These are phyloP conservation scores for Nicotiana noctiflora DNA, from an alignment of 257 asterid species.

Conservation along the genomic window DNA sequence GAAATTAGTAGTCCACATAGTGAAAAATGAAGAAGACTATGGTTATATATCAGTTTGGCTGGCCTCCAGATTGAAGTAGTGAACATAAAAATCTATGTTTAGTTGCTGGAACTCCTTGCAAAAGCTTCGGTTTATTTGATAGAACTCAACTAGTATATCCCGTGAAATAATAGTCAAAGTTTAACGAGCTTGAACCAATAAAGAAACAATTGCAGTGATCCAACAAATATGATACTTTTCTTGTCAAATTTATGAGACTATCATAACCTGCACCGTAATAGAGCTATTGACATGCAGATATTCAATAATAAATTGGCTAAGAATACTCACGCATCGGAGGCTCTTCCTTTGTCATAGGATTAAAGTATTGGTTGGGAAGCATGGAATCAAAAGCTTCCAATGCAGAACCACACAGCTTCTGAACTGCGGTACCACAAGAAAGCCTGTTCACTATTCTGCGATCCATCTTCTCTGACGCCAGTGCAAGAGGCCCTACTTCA, in stretches of 20 bases:
- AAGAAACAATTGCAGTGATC: background rate
- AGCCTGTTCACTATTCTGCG: conserved; percentile 81
- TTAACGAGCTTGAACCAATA: background rate
- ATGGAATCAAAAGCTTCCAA: conserved; percentile 58
- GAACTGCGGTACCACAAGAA: conserved; percentile 64
- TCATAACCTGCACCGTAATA: background rate
- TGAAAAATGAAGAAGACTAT: background rate
- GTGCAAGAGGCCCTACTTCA: conserved; percentile 72
- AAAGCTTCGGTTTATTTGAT: background rate
- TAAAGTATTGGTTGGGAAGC: conserved; percentile 25
- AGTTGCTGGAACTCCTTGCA: background rate
- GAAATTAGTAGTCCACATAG: background rate
- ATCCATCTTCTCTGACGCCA: conserved; percentile 62
- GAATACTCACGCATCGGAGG: conserved; percentile 14
- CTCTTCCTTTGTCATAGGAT: conserved; percentile 4
- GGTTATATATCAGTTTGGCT: background rate
- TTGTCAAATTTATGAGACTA: background rate
- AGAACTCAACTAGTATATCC: background rate
- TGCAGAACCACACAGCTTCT: conserved; percentile 64
- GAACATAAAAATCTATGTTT: background rate
- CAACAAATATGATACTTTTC: background rate
- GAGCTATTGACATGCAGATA: background rate
- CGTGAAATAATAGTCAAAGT: background rate
- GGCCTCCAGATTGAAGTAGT: background rate
- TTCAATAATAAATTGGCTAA: background rate